A percentile compares a stretch with the other conserved stretches of the same genome.
Conservation (phyloP, 225 moss, liverwort and hornwort species). For the Takakia lepidozioides region DNA sequence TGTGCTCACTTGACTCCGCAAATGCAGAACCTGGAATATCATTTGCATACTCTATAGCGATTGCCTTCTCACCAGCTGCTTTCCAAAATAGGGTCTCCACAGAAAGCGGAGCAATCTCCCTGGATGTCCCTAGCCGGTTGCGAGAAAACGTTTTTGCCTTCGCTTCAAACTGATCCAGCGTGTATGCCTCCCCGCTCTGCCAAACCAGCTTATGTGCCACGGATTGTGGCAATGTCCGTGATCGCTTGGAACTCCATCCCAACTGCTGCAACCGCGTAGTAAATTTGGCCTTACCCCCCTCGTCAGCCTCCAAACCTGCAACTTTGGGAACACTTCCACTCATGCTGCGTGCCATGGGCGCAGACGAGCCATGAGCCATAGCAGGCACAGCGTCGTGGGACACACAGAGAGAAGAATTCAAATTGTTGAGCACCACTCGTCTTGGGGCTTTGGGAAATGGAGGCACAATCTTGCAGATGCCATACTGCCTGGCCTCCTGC, state of each 20-base stretch:
- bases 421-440: constrained; percentile 57
- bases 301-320: constrained; percentile 35
- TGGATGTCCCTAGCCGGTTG: constrained; percentile 60
- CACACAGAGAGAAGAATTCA: constrained; percentile 63
- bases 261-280: constrained; percentile 90
- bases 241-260: constrained; percentile 77
- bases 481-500: constrained; percentile 63
- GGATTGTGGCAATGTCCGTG: constrained; percentile 57
- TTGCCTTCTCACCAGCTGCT: constrained; percentile 76
- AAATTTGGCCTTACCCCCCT: constrained; percentile 53
- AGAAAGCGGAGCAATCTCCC: constrained; percentile 26
- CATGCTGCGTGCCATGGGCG: constrained; percentile 56
- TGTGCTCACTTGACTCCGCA: constrained; percentile 45
- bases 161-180: constrained; percentile 77
- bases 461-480: constrained; percentile 87
- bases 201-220: constrained; percentile 86
- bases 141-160: constrained; percentile 76
- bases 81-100: constrained; percentile 85
- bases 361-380: constrained; percentile 17
- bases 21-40: constrained; percentile 95
- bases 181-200: constrained; percentile 94
- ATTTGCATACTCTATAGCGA: constrained; percentile 86
- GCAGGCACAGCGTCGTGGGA: constrained; percentile 31
- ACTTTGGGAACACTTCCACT: constrained; percentile 29
- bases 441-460: constrained; percentile 71